Conservation (phyloP, 306 rosid species). For the Glycyrrhiza uralensis region DNA sequence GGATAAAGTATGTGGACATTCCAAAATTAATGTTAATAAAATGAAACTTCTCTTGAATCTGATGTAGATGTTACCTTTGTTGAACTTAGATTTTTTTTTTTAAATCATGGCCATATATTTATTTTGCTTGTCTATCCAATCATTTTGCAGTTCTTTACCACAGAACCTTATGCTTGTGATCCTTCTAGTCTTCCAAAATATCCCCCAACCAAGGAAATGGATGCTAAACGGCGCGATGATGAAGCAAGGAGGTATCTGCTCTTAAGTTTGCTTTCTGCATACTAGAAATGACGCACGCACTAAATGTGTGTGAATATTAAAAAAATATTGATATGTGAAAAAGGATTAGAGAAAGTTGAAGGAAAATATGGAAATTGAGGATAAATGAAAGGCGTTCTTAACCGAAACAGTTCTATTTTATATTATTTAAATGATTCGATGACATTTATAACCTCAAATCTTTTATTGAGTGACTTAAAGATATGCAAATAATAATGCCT, state of each 20-base stretch:
- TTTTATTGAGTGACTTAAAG: not conserved
- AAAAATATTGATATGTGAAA: not conserved
- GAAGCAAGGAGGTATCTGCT: conserved; percentile 68
- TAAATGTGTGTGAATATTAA: not conserved
- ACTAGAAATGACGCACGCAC: not conserved
- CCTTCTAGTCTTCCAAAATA: conserved; percentile 91
- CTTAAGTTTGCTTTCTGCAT: conserved; percentile 20
- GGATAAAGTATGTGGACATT: conserved; percentile 12
- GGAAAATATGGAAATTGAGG: not conserved
- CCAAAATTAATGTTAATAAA: not conserved
- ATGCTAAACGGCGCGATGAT: conserved; percentile 84
- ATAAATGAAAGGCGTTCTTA: not conserved
- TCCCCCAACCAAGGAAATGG: conserved; percentile 94
- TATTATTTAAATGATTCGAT: not conserved
- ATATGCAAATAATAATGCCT: not conserved
- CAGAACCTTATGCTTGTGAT: conserved; percentile 85
- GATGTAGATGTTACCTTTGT: conserved; percentile 15
- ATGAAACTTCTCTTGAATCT: conserved; percentile 18
- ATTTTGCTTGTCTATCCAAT: conserved; percentile 24
- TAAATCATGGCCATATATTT: not conserved
- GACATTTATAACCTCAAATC: not conserved
- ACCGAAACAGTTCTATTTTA: not conserved
- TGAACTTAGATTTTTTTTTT: conserved; percentile 18
- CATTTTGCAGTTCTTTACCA: conserved; percentile 72
- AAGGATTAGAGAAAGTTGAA: not conserved